Conservation (phyloP, 306 rosid genomes). For the Inga oerstediana region DNA sequence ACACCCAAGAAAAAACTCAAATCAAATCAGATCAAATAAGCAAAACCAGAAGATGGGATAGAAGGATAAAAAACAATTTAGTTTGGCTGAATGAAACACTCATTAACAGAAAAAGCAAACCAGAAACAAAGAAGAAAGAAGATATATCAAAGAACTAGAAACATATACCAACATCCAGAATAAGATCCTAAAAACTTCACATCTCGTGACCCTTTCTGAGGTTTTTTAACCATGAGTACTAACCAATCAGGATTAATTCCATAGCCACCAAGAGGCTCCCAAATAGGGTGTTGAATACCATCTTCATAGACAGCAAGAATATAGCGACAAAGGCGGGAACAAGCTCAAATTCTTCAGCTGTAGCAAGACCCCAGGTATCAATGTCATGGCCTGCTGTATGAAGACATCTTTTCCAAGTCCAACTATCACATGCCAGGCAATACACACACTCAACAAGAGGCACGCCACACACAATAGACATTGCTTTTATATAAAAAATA, state of each 20-base stretch:
- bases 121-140: too few relatives aligned
- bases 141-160: too few relatives aligned
- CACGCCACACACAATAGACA: conserved; percentile 76
- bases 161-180: too few relatives aligned
- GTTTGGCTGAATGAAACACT: too few relatives aligned
- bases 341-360: conserved; percentile 79
- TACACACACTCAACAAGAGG: conserved; percentile 95
- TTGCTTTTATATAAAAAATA: conserved; percentile 17
- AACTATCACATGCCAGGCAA: conserved; percentile 86
- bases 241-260: conserved; percentile 78
- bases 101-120: too few relatives aligned
- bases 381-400: conserved; percentile 94
- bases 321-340: conserved; percentile 88
- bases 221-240: conserved; percentile 16
- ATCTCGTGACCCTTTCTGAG: too few relatives aligned
- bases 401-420: conserved; percentile 96
- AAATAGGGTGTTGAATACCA: conserved; percentile 70
- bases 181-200: too few relatives aligned
- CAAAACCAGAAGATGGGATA: too few relatives aligned
- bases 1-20: too few relatives aligned
- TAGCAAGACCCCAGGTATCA: conserved; percentile 85
- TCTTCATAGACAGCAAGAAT: conserved; percentile 92
- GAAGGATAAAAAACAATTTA: too few relatives aligned
- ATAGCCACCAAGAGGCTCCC: conserved; percentile 87
- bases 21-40: too few relatives aligned